Base-by-base conservation (phyloP, 768 basidiomycete genomes). In the Suillus plorans region DNA sequence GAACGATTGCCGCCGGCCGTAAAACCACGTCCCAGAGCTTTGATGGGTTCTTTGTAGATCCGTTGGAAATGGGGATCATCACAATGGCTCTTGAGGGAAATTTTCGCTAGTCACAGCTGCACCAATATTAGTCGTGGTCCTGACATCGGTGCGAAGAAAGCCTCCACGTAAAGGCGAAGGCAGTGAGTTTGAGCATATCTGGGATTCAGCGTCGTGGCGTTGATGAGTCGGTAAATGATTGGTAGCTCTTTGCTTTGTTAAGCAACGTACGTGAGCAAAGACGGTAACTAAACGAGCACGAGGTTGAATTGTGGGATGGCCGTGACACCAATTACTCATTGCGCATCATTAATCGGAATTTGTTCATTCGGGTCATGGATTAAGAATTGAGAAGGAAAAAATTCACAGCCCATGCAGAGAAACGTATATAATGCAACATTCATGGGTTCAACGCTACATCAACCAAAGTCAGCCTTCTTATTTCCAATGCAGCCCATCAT, bases 401-500 rank as follows among this genome's bases (percentile, higher is more conserved):
- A 2, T 13, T 34, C 31, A 55, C 34, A 34, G 10, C 20, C 31
- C n/a, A 34, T 34, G 31, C 20, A 53, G 20, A n/a, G 53, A 34
- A 34, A 34, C 6, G 31, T 55, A 55, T 55, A 55, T 55, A 53
- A 13, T 14, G n/a, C 49, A n/a, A 6, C 12, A 0, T 10, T 20
- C 18, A 34, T n/a, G 3, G 31, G 31, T 34, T 55, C 31, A n/a
- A 55, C 52, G 20, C 31, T 34, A 53, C 28, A 34, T 20, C 10
- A 12, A 34, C 18, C 5, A 34, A 34, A 55, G 53, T 55, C 31
- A 55, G 5, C 53, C 20, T 31, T 34, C 31, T 34, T 2, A 34
- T 55, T 55, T 55, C 20, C 45, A 13, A 61, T 61, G 60, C 62
- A 69, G 8, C 67, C 64, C 39, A 77, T 81, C 61, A 72, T 72